Percentiles rank a stretch among this genome's conserved stretches.
phyloP scores from a whole-genome alignment of 2,329 filamentous ascomycete species.

The Aureobasidium sp. region DNA sequence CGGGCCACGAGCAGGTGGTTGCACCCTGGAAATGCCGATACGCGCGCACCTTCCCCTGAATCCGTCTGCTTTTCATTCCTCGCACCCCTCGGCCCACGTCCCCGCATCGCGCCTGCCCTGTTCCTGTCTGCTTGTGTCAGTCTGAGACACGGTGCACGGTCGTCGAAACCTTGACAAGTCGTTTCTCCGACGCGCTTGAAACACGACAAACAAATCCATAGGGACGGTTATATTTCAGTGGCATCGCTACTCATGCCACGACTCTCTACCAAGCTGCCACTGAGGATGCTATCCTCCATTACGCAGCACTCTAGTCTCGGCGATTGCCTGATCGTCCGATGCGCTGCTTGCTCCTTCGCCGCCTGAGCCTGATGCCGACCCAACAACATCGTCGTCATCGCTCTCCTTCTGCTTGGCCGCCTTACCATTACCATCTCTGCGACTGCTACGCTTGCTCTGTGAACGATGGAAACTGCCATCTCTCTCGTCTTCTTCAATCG shows the following conservation, averaged over 20 bases:
- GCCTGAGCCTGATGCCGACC: neutral
- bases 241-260: neutral
- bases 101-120: neutral
- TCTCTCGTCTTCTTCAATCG: neutral
- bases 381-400: neutral
- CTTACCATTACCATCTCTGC: neutral
- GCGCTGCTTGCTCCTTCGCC: slow-evolving; percentile 6
- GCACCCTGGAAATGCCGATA: slow-evolving; percentile 6
- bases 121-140: neutral
- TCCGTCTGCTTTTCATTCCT: slow-evolving; percentile 7
- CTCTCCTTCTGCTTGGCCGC: neutral
- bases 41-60: neutral
- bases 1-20: neutral
- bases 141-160: neutral
- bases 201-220: neutral
- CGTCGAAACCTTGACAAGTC: slow-evolving; percentile 1
- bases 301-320: neutral
- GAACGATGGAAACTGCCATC: neutral
- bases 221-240: neutral
- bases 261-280: neutral
- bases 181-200: neutral
- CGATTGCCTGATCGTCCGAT: slow-evolving; percentile 3
- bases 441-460: neutral
- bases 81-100: neutral
- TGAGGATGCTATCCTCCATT: neutral